Evolutionary conservation across 2,329 filamentous ascomycete genomes (phyloP).

Genomic region (Colletotrichum gigasporum): DNA sequence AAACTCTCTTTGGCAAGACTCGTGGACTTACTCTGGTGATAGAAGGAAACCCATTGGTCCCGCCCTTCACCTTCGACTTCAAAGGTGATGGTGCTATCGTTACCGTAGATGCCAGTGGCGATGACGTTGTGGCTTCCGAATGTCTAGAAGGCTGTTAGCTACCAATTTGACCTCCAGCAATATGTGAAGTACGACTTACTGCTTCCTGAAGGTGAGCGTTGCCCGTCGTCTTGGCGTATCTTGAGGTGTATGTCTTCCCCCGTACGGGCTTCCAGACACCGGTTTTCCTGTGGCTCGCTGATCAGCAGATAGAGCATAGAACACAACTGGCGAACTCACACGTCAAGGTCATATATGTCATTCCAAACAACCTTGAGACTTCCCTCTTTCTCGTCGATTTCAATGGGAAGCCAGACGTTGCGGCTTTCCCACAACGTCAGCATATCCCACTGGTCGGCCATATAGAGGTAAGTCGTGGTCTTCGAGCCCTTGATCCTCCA

Average conservation of each 20-base stretch:
- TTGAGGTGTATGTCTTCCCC: constrained; percentile 56
- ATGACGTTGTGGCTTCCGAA: constrained; percentile 57
- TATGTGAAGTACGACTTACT: too few relatives aligned
- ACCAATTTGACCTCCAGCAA: too few relatives aligned
- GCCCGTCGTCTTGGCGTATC: constrained; percentile 51
- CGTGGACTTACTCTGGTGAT: constrained; percentile 68
- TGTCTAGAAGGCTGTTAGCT: too few relatives aligned
- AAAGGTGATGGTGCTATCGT: constrained; percentile 61
- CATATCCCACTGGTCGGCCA: constrained; percentile 60
- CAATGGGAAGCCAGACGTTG: constrained; percentile 64
- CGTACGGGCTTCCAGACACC: constrained; percentile 56
- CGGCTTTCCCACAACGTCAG: constrained; percentile 63
- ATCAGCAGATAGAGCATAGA: too few relatives aligned
- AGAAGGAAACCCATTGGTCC: constrained; percentile 64
- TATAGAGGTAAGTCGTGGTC: constrained; percentile 59
- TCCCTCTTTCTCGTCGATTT: constrained; percentile 60
- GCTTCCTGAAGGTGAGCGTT: constrained; percentile 61
- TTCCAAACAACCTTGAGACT: constrained; percentile 59
- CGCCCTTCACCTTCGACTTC: constrained; percentile 54
- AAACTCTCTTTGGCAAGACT: too few relatives aligned
- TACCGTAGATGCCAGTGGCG: constrained; percentile 60
- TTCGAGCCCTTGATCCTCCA: constrained; percentile 57
- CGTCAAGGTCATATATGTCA: constrained; percentile 62
- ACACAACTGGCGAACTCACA: too few relatives aligned
- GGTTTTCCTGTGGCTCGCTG: too few relatives aligned